These are phyloP conservation scores for Fusarium sp. DNA, from an alignment of 2,329 filamentous ascomycete species.

Conservation along the genomic window DNA sequence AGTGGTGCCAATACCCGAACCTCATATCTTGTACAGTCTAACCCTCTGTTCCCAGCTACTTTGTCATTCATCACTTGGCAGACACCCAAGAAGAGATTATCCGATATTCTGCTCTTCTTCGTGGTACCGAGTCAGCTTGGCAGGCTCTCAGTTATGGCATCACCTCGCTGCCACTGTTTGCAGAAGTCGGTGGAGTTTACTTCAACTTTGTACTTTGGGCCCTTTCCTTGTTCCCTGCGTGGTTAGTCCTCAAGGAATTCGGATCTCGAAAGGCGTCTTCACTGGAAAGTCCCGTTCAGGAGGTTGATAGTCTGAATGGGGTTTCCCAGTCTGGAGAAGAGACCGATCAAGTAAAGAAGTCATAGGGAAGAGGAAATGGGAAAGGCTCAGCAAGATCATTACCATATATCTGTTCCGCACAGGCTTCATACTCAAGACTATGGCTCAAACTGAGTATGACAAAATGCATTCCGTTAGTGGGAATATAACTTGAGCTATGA, in stretches of 20 bases:
- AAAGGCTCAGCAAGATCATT: too few relatives aligned
- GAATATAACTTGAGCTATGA: too few relatives aligned
- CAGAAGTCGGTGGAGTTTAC: constrained; percentile 71
- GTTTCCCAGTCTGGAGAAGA: constrained; percentile 37
- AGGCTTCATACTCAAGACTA: too few relatives aligned
- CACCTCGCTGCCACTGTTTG: constrained; percentile 68
- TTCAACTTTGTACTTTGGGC: constrained; percentile 76
- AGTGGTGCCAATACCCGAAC: constrained; percentile 35
- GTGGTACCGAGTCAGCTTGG: constrained; percentile 76
- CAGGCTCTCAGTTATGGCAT: constrained; percentile 78
- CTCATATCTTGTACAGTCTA: background rate
- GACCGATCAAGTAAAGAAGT: constrained; percentile 28
- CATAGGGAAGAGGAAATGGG: background rate
- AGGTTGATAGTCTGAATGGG: constrained; percentile 23
- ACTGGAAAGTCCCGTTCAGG: constrained; percentile 5
- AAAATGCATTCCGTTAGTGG: too few relatives aligned
- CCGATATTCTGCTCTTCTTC: constrained; percentile 71
- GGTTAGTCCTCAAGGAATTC: constrained; percentile 67
- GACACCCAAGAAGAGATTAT: constrained; percentile 69
- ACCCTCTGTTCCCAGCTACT: constrained; percentile 60
- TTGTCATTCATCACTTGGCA: constrained; percentile 73
- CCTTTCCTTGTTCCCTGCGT: constrained; percentile 69
- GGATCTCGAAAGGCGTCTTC: constrained; percentile 15
- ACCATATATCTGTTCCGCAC: too few relatives aligned
- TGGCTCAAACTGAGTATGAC: too few relatives aligned